Conservation (phyloP, 1,284 basidiomycete genomes). For the Volvariella volvacea region DNA sequence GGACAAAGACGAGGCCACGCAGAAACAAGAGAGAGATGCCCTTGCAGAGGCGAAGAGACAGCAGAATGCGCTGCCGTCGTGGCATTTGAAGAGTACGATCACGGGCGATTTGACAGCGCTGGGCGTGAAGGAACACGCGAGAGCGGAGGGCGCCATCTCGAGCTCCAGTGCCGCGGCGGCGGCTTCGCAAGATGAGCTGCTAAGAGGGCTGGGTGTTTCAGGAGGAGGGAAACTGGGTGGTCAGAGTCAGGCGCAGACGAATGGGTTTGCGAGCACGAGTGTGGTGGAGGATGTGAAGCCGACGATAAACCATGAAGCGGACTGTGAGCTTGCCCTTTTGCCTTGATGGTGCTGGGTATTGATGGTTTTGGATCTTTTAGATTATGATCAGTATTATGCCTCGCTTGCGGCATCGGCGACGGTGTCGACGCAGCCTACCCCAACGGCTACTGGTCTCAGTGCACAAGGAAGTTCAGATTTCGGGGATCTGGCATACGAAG, state of each 20-base stretch:
- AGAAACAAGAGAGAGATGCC: conserved; percentile 58
- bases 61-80: conserved; percentile 88
- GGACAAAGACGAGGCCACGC: conserved; percentile 74
- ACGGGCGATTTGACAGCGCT: conserved; percentile 86
- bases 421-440: conserved; percentile 51
- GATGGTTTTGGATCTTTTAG: conserved; percentile 25
- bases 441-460: conserved; percentile 40
- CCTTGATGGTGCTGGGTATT: conserved; percentile 2
- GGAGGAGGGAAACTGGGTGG: too few relatives aligned
- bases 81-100: conserved; percentile 94
- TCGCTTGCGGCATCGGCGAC: conserved; percentile 58
- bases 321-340: conserved; percentile 47
- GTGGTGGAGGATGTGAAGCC: conserved; percentile 53
- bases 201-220: conserved; percentile 59
- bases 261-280: conserved; percentile 6
- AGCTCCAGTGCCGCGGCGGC: too few relatives aligned
- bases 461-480: conserved; percentile 38
- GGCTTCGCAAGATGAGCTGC: conserved; percentile 58
- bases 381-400: conserved; percentile 76
- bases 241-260: conserved; percentile 19
- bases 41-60: conserved; percentile 73
- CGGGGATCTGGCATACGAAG: conserved; percentile 37
- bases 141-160: conserved; percentile 31
- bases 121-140: conserved; percentile 63
- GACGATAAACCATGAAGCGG: conserved; percentile 45